Evolutionary conservation across 345 rosid genomes (phyloP), one percentile per base, ranked within the genome.

Genomic region (Euphorbia tirucalli): DNA sequence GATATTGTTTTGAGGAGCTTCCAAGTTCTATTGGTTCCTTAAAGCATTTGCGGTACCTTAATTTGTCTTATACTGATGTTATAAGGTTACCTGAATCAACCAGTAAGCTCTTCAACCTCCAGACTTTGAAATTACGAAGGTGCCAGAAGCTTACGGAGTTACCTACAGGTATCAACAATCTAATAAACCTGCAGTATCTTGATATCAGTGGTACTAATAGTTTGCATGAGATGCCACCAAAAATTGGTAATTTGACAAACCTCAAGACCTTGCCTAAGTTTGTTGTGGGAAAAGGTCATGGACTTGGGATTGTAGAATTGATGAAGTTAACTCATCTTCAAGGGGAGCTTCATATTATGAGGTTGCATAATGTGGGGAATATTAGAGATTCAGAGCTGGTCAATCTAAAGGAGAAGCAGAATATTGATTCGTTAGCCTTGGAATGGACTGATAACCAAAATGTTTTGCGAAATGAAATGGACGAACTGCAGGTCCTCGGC

Each of bases 11-110:
- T 18, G 7, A 35, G 44, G 65, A 61, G 27, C 35, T 61, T 43
- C 65, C 65, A 19, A 61, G 44, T 61, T 61, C 46, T 61, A 61
- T 61, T 61, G 65, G 65, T 18, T 19, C 65, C 46, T 61, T 61
- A 32, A 61, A 32, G 65, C 65, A 68, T 52, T 68, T 68, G 43
- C 71, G 71, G 9, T 68, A 68, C 61, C 60, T 68, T 31, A 68
- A 68, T 68, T 28, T 68, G 61, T 68, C 71, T 32, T 50, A 52
- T 68, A 50, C 48, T 32, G 58, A 68, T 30, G 27, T 68, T n/a
- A 68, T 28, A 54, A n/a, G 3, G 60, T 50, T 68, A n/a, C 71
- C 71, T 21, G 71, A 52, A 32, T 50, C 71, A 7, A 35, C 21
- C 5, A 2, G 61, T 32, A n/a, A 30, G 24, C 71, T 68, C 44